Evolutionary conservation across 2,329 filamentous ascomycete genomes (phyloP), one percentile per base, ranked within the genome.

Genomic region (Ophiostoma piceae): DNA sequence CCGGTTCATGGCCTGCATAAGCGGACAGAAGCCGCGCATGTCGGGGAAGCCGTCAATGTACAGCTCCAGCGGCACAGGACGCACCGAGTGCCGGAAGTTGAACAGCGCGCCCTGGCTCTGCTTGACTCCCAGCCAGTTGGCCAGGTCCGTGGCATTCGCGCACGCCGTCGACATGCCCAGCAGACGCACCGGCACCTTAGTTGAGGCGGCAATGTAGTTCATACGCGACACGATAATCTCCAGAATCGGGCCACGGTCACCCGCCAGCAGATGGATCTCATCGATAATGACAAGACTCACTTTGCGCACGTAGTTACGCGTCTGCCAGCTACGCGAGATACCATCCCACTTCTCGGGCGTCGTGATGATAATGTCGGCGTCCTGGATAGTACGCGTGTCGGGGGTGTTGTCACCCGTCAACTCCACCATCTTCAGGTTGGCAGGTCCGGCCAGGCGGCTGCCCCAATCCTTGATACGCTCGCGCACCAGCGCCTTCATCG

Each of bases 261-360:
- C 93, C 37, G 95, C 96, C n/a, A 99, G 85, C 37, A 99, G 82
- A 80, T 99, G 95, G 71, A 99, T 99, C 81, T 99, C 95, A 76
- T 99, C 95, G 74, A 99, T 99, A 72, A 99, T 97, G 68, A 99
- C 95, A 19, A 99, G 82, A 72, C 93, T 94, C 71, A 99, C 95
- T 79, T 97, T 90, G 68, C 93, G 88, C 57, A 99, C 95, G 74
- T 99, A 99, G 72, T 92, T 91, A 87, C 95, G 90, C 5, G 94
- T 98, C 79, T 98, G 94, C 95, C 96, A 99, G 76, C 92, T 96
- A 86, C 95, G 91, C 75, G 92, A 97, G 74, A 99, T 98, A 86
- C 96, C 96, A 77, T 99, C 96, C 95, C 95, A 99, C 78, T 99
- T 99, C 81, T 99, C 95, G n/a, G 95, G 96, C 0, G 96, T 99